Percentiles rank a stretch among this genome's conserved stretches.
These are phyloP conservation scores for Eimeria acervulina DNA, from an alignment of 169 alveolate species.

Conservation along the genomic window DNA sequence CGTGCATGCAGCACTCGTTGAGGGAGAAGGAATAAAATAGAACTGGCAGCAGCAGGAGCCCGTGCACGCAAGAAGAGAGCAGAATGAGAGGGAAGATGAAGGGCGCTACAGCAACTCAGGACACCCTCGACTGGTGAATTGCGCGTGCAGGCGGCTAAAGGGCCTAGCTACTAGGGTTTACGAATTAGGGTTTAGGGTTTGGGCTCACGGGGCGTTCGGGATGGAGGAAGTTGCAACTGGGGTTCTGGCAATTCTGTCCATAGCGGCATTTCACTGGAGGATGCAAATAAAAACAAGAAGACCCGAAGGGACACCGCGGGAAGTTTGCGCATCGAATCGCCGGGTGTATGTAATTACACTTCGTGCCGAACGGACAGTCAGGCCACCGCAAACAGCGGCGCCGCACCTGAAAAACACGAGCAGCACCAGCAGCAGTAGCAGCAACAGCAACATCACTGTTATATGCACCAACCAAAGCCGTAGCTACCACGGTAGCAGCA, in stretches of 20 bases:
- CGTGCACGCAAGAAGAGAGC: neutral
- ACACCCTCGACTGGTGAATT: too few relatives aligned
- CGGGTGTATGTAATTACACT: slow-evolving; percentile 92
- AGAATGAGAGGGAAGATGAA: neutral
- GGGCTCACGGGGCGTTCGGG: slow-evolving; percentile 32
- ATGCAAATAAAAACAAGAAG: slow-evolving; percentile 88
- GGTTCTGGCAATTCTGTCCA: slow-evolving; percentile 84
- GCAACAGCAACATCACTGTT: neutral
- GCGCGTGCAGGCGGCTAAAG: too few relatives aligned
- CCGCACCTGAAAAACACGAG: slow-evolving; percentile 81
- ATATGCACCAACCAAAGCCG: neutral
- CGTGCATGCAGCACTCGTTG: neutral
- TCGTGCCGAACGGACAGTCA: slow-evolving; percentile 89
- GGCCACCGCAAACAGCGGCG: slow-evolving; percentile 89
- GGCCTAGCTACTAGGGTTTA: too few relatives aligned
- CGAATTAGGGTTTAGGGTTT: neutral
- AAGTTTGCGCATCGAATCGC: slow-evolving; percentile 87
- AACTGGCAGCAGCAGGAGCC: neutral
- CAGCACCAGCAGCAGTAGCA: neutral
- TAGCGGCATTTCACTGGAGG: slow-evolving; percentile 88
- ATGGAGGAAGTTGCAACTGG: slow-evolving; percentile 76
- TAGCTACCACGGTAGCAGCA: neutral
- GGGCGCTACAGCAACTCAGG: neutral
- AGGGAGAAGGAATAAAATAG: neutral
- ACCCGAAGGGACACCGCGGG: slow-evolving; percentile 89